Percentiles rank a stretch among this genome's conserved stretches.
Conservation (phyloP, 805 yeast species). For the Myxozyma kluyveri region DNA sequence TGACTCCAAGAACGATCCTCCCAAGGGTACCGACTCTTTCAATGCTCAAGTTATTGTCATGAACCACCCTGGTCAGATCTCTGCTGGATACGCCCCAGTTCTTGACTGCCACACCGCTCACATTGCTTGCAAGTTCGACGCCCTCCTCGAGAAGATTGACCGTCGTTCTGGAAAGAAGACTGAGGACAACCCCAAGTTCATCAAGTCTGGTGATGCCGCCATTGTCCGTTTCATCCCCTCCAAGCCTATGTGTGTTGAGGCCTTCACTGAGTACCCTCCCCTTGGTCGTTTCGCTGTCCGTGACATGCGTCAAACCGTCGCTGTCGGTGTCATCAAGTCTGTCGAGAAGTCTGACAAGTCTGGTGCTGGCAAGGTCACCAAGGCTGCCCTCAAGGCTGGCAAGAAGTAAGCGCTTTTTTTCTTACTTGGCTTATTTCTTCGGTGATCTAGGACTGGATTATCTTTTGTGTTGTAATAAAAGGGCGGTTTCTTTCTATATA, state of each 20-base stretch:
- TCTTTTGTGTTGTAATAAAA: slow-evolving; percentile 4
- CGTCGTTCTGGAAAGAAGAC: slow-evolving; percentile 89
- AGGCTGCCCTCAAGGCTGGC: slow-evolving; percentile 85
- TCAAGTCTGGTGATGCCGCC: slow-evolving; percentile 96
- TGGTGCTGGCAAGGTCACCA: slow-evolving; percentile 90
- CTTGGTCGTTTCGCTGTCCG: slow-evolving; percentile 98
- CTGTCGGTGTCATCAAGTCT: slow-evolving; percentile 98
- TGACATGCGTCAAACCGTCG: slow-evolving; percentile 99
- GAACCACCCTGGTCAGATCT: slow-evolving; percentile 90
- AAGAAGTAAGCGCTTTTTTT: slow-evolving; percentile 52
- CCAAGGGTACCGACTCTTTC: slow-evolving; percentile 75
- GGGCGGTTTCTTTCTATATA: slow-evolving; percentile 2
- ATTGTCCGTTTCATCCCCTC: slow-evolving; percentile 84
- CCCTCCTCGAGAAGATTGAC: slow-evolving; percentile 79
- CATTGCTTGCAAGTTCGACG: slow-evolving; percentile 84
- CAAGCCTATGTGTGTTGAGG: slow-evolving; percentile 93
- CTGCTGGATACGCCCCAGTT: slow-evolving; percentile 89
- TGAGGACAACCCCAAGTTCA: slow-evolving; percentile 87
- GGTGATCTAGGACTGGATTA: neutral
- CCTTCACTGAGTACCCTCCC: slow-evolving; percentile 93
- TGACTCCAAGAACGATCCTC: slow-evolving; percentile 88
- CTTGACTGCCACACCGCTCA: slow-evolving; percentile 92
- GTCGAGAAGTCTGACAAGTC: slow-evolving; percentile 83
- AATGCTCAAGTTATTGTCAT: slow-evolving; percentile 81
- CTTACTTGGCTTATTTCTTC: slow-evolving; percentile 6